Base-by-base conservation (phyloP, 2,329 filamentous ascomycete species). In the Diaporthe amygdali region DNA sequence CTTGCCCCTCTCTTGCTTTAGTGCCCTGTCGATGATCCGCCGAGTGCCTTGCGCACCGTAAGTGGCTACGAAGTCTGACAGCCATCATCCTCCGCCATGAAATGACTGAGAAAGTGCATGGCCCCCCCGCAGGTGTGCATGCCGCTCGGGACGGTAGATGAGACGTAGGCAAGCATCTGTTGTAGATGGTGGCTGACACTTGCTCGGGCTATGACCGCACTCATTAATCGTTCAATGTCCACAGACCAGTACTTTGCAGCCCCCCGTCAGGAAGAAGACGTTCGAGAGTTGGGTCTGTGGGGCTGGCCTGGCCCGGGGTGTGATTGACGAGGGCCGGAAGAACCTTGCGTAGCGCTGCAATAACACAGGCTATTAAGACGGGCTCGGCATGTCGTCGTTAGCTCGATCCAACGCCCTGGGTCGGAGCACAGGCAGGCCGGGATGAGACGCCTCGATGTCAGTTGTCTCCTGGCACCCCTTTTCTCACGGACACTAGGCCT, bases 301-400 rank as follows among this genome's bases (percentile, higher is more conserved):
- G 61, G 37, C 52, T 66, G 66, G 66, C 30, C 41, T 51, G 49
- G 70, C 47, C 59, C 39, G 52, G 49, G 41, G 41, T 54, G 37
- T 55, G 69, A 51, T 68, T 71, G 68, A 66, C 37, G n/a, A n/a
- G 34, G 49, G 30, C 47, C 27, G 47, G 44, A 49, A 39, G 30
- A 67, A 51, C 64, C 71, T 59, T 71, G 69, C 51, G 51, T 34
- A 32, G 47, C n/a, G 63, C 64, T 69, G 70, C 66, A 69, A 71
- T 68, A 69, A 44, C 55, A 55, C n/a, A 55, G 30, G 44, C 47
- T 47, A 72, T 66, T 73, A 73, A 73, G 72, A 68, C 69, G 69
- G 66, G 70, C 72, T 72, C 72, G 72, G 72, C 72, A 73, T 70
- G 72, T 73, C 72, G 44, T 73, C 72, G 47, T 55, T 73, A 73